Conservation (phyloP, 257 asterid species). For the Solanum acaule region DNA sequence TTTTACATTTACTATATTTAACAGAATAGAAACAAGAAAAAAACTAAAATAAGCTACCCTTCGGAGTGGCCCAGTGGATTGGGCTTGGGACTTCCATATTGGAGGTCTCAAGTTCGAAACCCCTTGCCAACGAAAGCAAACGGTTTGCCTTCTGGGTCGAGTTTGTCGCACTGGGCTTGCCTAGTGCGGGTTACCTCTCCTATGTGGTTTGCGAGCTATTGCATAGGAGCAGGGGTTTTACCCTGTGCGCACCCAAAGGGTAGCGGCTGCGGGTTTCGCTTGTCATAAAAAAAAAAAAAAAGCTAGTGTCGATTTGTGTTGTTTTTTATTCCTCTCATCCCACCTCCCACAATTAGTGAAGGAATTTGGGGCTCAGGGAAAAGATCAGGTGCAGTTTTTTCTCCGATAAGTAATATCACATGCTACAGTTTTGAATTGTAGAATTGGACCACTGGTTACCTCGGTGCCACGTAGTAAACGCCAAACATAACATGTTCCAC, state of each 20-base stretch:
- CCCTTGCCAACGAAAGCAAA: too few species aligned
- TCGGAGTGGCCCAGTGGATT: too few species aligned
- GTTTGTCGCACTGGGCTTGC: too few species aligned
- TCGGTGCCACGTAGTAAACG: constrained; percentile 83
- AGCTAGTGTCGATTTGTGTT: neutral
- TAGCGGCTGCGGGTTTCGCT: too few species aligned
- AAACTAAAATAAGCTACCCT: neutral
- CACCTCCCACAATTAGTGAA: neutral
- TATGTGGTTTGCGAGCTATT: too few species aligned
- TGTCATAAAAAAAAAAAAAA: neutral
- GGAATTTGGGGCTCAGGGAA: neutral
- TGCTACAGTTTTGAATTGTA: neutral
- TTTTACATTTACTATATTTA: neutral
- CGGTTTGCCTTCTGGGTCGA: too few species aligned
- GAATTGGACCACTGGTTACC: constrained; percentile 16
- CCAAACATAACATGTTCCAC: constrained; percentile 94
- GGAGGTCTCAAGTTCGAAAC: too few species aligned
- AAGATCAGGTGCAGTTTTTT: neutral
- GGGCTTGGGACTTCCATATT: too few species aligned
- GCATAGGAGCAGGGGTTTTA: too few species aligned
- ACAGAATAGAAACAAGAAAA: neutral
- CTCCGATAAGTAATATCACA: neutral
- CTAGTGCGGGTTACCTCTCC: too few species aligned
- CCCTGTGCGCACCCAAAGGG: too few species aligned
- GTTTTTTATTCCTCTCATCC: neutral